phyloP scores from a whole-genome alignment of 2,329 filamentous ascomycete genomes.

The Apiospora sp. region DNA sequence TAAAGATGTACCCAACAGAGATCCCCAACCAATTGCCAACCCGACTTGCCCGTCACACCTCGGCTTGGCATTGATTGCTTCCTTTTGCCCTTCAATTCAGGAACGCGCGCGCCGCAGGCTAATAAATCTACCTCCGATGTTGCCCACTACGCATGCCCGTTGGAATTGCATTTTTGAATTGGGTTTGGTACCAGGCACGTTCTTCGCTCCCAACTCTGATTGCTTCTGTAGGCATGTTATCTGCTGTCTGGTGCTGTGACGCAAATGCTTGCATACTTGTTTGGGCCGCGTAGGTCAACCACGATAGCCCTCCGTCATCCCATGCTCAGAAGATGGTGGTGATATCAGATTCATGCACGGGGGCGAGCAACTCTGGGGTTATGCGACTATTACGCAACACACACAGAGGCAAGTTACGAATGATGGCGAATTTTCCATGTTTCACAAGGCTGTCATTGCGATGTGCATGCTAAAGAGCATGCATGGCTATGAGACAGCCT shows the following conservation, averaged over 20 bases:
- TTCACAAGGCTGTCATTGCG: conserved; percentile 15
- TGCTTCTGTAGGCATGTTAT: too few relatives aligned
- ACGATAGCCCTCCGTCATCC: background rate
- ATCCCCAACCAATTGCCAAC: background rate
- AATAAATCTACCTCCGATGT: conserved; percentile 5
- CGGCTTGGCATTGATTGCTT: background rate
- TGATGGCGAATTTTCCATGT: background rate
- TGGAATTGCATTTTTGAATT: background rate
- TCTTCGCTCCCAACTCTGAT: too few relatives aligned
- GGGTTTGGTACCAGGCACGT: background rate
- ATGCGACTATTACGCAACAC: conserved; percentile 8
- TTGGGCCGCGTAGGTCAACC: background rate
- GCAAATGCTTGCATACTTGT: background rate
- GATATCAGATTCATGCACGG: conserved; percentile 15
- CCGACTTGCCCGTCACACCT: background rate
- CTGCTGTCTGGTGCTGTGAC: background rate
- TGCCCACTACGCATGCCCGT: background rate
- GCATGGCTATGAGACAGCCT: conserved; percentile 1
- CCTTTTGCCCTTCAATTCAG: background rate
- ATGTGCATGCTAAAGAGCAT: conserved; percentile 16
- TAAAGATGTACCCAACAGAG: conserved; percentile 2
- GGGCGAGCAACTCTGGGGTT: background rate
- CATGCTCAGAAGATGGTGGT: background rate
- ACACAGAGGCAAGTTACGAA: background rate
- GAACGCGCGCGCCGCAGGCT: conserved; percentile 10